Evolutionary conservation across 805 yeast genomes (phyloP).

Genomic region (Pichia nakasei): DNA sequence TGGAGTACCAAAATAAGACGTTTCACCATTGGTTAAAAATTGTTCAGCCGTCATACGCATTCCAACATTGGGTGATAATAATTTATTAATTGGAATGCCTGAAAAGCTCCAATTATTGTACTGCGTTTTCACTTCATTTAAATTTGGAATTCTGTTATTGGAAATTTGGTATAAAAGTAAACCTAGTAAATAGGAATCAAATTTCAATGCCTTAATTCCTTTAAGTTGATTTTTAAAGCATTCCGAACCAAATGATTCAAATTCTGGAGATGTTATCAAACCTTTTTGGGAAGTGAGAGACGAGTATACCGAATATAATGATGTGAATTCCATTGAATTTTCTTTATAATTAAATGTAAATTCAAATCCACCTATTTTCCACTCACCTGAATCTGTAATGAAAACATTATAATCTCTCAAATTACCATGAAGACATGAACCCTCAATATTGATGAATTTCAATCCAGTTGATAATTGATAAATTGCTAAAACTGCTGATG

Average conservation of each 20-base stretch:
- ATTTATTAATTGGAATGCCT: constrained; percentile 35
- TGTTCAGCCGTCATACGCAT: constrained; percentile 31
- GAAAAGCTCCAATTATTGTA: background rate
- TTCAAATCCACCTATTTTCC: constrained; percentile 83
- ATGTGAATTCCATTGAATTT: constrained; percentile 25
- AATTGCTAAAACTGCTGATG: constrained; percentile 43
- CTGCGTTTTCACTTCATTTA: constrained; percentile 5
- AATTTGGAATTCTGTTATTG: constrained; percentile 18
- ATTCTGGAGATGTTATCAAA: constrained; percentile 43
- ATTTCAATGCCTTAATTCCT: constrained; percentile 30
- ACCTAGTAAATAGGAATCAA: constrained; percentile 63
- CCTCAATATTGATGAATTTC: constrained; percentile 48
- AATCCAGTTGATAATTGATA: constrained; percentile 47
- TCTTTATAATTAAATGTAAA: constrained; percentile 43
- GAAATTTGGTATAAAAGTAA: constrained; percentile 41
- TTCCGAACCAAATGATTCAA: constrained; percentile 35
- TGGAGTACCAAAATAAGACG: constrained; percentile 32
- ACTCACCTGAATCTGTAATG: constrained; percentile 64
- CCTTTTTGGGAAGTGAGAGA: constrained; percentile 18
- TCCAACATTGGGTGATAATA: constrained; percentile 31
- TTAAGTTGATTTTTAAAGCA: constrained; percentile 20
- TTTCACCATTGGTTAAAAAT: constrained; percentile 26
- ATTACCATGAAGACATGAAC: constrained; percentile 56
- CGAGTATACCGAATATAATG: constrained; percentile 14
- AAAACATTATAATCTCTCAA: constrained; percentile 45